phyloP scores from a whole-genome alignment of 2,329 filamentous ascomycete genomes.

The Fusarium sp. region DNA sequence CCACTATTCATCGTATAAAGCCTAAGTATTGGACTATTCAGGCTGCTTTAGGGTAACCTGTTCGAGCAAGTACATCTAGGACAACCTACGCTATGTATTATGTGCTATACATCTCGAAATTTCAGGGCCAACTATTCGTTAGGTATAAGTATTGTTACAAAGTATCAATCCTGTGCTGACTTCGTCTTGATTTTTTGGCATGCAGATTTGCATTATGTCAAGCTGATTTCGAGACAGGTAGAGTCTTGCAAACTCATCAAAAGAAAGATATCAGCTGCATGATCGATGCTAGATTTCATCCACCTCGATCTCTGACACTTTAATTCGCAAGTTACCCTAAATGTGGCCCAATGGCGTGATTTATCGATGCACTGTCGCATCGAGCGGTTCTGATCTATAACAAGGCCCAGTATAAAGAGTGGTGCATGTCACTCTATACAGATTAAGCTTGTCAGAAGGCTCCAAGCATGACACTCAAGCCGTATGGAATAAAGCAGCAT shows the following conservation, averaged over 20 bases:
- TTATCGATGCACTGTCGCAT: neutral
- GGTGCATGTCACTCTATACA: neutral
- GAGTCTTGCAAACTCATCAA: no score
- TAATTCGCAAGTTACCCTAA: neutral
- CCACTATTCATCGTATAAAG: no score
- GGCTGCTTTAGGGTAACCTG: no score
- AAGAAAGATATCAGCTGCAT: neutral
- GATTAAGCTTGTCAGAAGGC: neutral
- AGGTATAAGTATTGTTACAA: no score
- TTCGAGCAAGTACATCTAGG: no score
- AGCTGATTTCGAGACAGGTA: no score
- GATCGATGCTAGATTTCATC: neutral
- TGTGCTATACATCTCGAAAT: no score
- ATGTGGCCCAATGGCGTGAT: neutral
- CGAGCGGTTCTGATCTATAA: neutral
- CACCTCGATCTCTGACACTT: neutral
- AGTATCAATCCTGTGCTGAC: no score
- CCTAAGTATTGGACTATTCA: no score
- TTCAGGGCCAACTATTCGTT: no score
- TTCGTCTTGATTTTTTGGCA: neutral
- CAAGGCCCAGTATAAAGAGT: neutral
- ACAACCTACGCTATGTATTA: no score
- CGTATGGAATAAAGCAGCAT: neutral
- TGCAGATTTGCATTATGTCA: no score
- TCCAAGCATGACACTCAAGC: neutral